A percentile compares a stretch with the other conserved stretches of the same genome.
phyloP scores from a whole-genome alignment of 176 grass and related monocot genomes.

The Tuctoria greenei region DNA sequence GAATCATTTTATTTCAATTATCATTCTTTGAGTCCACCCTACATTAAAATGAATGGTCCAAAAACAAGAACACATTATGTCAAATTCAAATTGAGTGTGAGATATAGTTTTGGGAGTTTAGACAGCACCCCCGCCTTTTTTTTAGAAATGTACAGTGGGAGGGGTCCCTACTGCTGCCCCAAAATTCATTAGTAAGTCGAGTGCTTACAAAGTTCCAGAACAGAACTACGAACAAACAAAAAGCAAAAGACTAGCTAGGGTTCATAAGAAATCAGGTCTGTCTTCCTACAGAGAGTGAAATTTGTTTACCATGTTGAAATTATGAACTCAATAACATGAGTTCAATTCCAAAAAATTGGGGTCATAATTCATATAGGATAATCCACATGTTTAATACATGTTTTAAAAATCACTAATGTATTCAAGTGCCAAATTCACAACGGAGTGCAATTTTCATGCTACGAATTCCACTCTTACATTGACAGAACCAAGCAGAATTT shows the following conservation, averaged over 20 bases:
- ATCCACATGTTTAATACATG: too few species aligned
- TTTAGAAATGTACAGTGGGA: too few species aligned
- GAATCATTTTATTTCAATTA: slow-evolving; percentile 46
- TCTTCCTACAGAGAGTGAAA: neutral
- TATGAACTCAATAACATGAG: neutral
- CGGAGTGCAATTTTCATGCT: neutral
- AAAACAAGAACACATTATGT: slow-evolving; percentile 16
- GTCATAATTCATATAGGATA: too few species aligned
- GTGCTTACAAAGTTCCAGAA: neutral
- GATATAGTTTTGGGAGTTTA: neutral
- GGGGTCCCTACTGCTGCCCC: neutral
- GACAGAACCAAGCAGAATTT: neutral
- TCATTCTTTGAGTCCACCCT: slow-evolving; percentile 45
- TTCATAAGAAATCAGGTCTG: neutral
- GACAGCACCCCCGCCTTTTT: too few species aligned
- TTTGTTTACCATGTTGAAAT: neutral
- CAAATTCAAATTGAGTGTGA: neutral
- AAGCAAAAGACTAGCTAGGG: neutral
- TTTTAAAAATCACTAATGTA: too few species aligned
- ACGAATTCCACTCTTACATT: neutral
- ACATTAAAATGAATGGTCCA: slow-evolving; percentile 11
- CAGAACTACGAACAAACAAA: neutral
- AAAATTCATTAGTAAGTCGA: neutral
- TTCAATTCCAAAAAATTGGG: neutral
- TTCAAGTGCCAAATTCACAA: neutral